phyloP scores from a whole-genome alignment of 768 basidiomycete genomes.

The Lactarius akahatsu region DNA sequence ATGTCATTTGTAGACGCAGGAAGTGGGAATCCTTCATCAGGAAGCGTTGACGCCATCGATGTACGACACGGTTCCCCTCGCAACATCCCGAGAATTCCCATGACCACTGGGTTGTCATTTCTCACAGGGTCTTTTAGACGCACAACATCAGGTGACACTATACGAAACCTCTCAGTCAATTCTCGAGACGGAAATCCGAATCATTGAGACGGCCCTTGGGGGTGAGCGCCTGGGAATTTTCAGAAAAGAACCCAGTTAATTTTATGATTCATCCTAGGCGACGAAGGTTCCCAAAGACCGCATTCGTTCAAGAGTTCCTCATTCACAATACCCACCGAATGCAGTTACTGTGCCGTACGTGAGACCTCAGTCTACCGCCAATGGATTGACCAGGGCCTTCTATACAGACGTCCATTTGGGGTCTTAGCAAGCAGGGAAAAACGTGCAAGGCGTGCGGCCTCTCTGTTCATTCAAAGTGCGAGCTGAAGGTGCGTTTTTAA shows the following conservation, averaged over 20 bases:
- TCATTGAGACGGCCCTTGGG: slow-evolving; percentile 58
- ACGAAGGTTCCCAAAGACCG: slow-evolving; percentile 66
- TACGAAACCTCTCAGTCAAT: slow-evolving; percentile 56
- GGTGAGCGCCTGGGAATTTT: slow-evolving; percentile 43
- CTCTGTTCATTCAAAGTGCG: slow-evolving; percentile 82
- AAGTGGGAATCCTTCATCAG: slow-evolving; percentile 48
- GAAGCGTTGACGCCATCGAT: slow-evolving; percentile 55
- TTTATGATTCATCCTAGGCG: slow-evolving; percentile 46
- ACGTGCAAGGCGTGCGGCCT: slow-evolving; percentile 76
- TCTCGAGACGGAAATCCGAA: slow-evolving; percentile 63
- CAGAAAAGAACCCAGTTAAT: not conserved
- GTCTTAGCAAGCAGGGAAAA: slow-evolving; percentile 83
- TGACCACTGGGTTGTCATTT: slow-evolving; percentile 12
- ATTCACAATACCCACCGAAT: slow-evolving; percentile 82
- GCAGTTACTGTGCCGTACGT: slow-evolving; percentile 61
- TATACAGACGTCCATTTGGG: slow-evolving; percentile 77
- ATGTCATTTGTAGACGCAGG: slow-evolving; percentile 48
- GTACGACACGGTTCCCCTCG: slow-evolving; percentile 43
- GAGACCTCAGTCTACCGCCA: slow-evolving; percentile 4
- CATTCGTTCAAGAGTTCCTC: slow-evolving; percentile 83
- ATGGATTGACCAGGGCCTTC: slow-evolving; percentile 8
- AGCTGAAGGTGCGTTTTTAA: slow-evolving; percentile 61
- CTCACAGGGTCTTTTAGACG: slow-evolving; percentile 59
- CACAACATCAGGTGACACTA: slow-evolving; percentile 56
- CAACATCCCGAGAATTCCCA: slow-evolving; percentile 15